phyloP scores from a whole-genome alignment of 805 yeast species.

The Hanseniaspora mollemarum region DNA sequence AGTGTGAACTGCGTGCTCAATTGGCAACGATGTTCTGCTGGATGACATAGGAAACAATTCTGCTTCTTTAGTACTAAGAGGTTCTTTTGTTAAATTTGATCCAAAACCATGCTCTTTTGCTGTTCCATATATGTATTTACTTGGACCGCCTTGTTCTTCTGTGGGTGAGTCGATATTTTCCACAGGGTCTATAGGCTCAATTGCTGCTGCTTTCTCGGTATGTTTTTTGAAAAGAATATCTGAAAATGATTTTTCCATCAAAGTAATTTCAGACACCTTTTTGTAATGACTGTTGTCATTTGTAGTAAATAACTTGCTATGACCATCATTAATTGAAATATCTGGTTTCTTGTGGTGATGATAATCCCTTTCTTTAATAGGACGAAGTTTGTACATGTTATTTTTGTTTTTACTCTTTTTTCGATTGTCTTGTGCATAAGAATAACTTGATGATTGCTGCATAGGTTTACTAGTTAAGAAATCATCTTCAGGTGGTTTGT shows the following conservation, averaged over 20 bases:
- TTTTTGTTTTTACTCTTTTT: not conserved
- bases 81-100: not conserved
- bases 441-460: not conserved
- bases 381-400: not conserved
- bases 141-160: not conserved
- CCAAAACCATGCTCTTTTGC: constrained; percentile 15
- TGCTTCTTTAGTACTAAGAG: not conserved
- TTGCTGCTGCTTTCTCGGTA: not conserved
- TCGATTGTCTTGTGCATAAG: not conserved
- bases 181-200: not conserved
- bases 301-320: too few species aligned
- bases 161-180: not conserved
- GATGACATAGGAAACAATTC: not conserved
- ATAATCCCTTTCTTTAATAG: not conserved
- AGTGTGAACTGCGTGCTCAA: not conserved
- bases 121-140: constrained; percentile 1
- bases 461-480: not conserved
- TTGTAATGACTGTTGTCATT: too few species aligned
- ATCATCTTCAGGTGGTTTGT: not conserved
- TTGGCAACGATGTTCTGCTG: not conserved
- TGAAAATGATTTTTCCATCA: constrained; percentile 1
- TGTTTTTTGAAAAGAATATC: constrained; percentile 3
- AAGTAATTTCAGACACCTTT: constrained; percentile 2
- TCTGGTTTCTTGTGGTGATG: not conserved
- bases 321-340: not conserved